Evolutionary conservation across 108 stramenopile genomes (phyloP), one percentile per base, ranked within the genome.

Genomic region (Nitzschia palea): DNA sequence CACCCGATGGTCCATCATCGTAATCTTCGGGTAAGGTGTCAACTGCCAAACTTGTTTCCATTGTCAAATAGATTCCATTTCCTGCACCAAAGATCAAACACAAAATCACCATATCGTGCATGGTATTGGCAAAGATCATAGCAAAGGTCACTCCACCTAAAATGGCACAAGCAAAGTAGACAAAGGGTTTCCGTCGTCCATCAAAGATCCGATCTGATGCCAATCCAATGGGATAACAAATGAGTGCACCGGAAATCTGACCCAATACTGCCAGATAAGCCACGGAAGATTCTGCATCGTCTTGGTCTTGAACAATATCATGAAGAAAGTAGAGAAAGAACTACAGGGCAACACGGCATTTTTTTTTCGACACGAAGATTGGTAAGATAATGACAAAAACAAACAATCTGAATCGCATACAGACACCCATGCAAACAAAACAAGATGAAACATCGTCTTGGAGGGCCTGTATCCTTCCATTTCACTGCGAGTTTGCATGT

Each of bases 61-160:
- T 85, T 23, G 81, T 81, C 47, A 88, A 55, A 45, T 88, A 88
- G 14, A 77, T 77, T 18, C 87, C 87, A 63, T 88, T 88, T 18
- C 78, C 84, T 17, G 59, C 68, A 40, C 87, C 87, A 9, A 85
- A 44, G 40, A 78, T 26, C 29, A 66, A 57, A 37, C 72, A 53
- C 14, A 81, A 54, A 0, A 79, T 45, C 17, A 64, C 43, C 74
- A 83, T 83, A 35, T 71, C 22, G 0, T 71, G n/a, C 55, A 85
- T 44, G 3, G 63, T 81, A 26, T 26, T 37, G 37, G 68, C 70
- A 29, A 66, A 81, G 3, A 83, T 67, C 64, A 81, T 63, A 10
- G 74, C 14, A 25, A 81, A 31, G 20, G 62, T 76, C 0, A 63
- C 70, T 0, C 44, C 34, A 15, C 68, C 67, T 44, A 88, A 55